Conservation (phyloP, 176 grass and related monocot species). For the Oryza meyeriana region DNA sequence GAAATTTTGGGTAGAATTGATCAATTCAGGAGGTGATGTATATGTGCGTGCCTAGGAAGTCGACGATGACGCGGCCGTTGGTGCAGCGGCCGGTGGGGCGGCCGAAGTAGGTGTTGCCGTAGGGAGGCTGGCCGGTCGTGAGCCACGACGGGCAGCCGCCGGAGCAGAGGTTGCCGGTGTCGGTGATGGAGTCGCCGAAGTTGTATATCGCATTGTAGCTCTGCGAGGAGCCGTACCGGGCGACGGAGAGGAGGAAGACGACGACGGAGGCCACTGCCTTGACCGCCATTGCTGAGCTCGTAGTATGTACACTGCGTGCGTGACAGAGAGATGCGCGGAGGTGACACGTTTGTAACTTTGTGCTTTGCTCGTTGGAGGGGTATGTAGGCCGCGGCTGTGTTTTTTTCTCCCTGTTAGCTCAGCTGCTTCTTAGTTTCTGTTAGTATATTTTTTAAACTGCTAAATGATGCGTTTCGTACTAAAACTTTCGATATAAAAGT, state of each 20-base stretch:
- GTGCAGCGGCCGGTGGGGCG: constrained; percentile 65
- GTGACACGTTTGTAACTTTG: constrained; percentile 3
- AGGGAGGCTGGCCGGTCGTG: constrained; percentile 54
- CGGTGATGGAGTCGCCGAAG: constrained; percentile 79
- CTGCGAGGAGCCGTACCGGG: constrained; percentile 20
- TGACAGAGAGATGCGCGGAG: background rate
- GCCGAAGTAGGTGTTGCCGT: constrained; percentile 69
- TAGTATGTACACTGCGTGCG: background rate
- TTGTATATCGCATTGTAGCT: constrained; percentile 68
- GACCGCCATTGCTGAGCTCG: background rate
- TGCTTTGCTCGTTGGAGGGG: background rate
- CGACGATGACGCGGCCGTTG: constrained; percentile 65
- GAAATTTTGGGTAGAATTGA: background rate
- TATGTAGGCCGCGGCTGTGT: too few species aligned
- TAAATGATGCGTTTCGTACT: too few species aligned
- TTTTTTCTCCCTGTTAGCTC: too few species aligned
- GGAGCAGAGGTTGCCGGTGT: constrained; percentile 69
- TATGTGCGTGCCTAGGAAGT: constrained; percentile 49
- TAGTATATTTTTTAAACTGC: too few species aligned
- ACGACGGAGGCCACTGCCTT: background rate
- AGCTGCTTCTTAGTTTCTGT: too few species aligned
- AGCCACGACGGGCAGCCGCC: constrained; percentile 39
- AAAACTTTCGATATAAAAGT: too few species aligned
- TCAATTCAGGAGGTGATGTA: background rate
- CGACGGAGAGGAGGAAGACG: constrained; percentile 5